Conservation (phyloP, 2,329 filamentous ascomycete genomes). For the Ilyonectria robusta region DNA sequence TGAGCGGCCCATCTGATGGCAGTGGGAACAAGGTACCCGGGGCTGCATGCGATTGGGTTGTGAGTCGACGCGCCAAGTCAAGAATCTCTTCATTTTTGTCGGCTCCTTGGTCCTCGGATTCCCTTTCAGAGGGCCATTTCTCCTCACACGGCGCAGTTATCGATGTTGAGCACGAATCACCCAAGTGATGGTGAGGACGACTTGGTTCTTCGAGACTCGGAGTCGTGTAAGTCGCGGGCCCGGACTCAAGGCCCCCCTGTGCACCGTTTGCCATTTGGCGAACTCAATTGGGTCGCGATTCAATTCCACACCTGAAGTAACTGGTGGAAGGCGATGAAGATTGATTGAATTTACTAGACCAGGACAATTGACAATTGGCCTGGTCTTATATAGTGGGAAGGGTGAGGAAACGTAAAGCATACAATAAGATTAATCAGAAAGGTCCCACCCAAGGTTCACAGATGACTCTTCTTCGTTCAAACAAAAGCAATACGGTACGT, state of each 20-base stretch:
- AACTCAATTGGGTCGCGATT: background rate
- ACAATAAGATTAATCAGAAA: constrained; percentile 4
- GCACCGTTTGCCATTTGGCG: constrained; percentile 29
- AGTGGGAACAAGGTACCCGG: constrained; percentile 48
- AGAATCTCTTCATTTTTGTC: constrained; percentile 39
- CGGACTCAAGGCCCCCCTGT: constrained; percentile 17
- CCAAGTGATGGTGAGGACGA: background rate
- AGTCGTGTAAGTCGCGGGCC: constrained; percentile 13
- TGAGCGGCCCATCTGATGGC: constrained; percentile 46
- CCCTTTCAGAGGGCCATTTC: constrained; percentile 27
- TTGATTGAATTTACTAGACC: background rate
- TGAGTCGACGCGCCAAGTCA: constrained; percentile 49
- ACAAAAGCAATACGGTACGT: constrained; percentile 1
- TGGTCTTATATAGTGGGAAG: constrained; percentile 12
- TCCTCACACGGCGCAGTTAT: constrained; percentile 35
- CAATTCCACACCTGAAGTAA: background rate
- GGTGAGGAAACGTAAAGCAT: background rate
- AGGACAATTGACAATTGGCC: background rate
- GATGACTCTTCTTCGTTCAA: background rate
- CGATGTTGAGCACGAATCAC: constrained; percentile 34
- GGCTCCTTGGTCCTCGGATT: constrained; percentile 19
- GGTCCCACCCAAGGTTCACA: constrained; percentile 7
- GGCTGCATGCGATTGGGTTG: constrained; percentile 44
- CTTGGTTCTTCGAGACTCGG: background rate
- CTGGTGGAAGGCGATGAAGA: background rate